Evolutionary conservation across 2,329 filamentous ascomycete species (phyloP).

Genomic region (Tolypocladium inflatum): DNA sequence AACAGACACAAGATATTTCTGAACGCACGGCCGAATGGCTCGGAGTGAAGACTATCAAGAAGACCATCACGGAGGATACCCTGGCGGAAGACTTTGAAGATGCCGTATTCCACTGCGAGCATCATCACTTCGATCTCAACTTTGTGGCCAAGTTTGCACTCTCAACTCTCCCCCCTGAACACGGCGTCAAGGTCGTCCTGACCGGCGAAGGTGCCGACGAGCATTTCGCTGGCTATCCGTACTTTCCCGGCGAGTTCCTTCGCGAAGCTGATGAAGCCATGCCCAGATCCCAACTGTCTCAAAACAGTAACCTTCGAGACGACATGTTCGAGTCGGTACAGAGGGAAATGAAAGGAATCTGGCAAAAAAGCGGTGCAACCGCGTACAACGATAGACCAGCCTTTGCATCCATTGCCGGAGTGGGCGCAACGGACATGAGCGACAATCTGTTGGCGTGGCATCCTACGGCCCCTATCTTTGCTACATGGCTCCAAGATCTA

Average conservation of each 20-base stretch:
- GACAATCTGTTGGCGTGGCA: too few species aligned
- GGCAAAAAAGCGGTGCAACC: too few species aligned
- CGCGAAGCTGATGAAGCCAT: slow-evolving; percentile 31
- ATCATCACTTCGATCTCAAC: slow-evolving; percentile 36
- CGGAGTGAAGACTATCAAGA: slow-evolving; percentile 16
- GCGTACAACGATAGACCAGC: too few species aligned
- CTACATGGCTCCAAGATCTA: too few species aligned
- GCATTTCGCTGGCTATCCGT: slow-evolving; percentile 41
- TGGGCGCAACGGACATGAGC: too few species aligned
- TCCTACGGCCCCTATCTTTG: too few species aligned
- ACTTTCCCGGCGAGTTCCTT: slow-evolving; percentile 35
- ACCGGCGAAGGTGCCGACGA: slow-evolving; percentile 45
- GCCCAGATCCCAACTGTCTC: too few species aligned
- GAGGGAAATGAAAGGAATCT: too few species aligned
- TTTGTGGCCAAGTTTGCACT: slow-evolving; percentile 41
- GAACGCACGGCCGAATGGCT: slow-evolving; percentile 21
- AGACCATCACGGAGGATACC: slow-evolving; percentile 15
- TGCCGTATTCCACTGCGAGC: slow-evolving; percentile 19
- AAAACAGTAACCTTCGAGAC: too few species aligned
- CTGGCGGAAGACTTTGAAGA: slow-evolving; percentile 20
- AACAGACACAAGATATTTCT: too few species aligned
- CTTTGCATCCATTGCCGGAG: too few species aligned
- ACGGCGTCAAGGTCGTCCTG: slow-evolving; percentile 43
- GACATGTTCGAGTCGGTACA: too few species aligned
- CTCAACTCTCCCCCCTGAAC: slow-evolving; percentile 30